Percentiles rank a stretch among this genome's conserved stretches.
These are phyloP conservation scores for Carex arenaria DNA, from an alignment of 202 grass and related monocot genomes.

Conservation along the genomic window DNA sequence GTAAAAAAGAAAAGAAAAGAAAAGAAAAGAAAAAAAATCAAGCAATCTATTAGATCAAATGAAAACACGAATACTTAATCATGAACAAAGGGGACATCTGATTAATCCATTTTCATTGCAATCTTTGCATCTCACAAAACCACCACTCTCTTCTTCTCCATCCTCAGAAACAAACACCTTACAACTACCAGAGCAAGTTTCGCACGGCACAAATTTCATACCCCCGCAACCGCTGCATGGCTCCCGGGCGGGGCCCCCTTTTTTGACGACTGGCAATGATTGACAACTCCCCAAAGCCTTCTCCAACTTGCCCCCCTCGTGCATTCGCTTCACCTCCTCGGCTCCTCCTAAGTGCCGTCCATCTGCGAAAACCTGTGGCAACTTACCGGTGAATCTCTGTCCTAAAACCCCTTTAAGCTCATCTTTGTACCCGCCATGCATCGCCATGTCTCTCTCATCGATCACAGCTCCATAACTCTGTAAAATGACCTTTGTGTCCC, in stretches of 20 bases:
- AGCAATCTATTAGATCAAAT: not conserved
- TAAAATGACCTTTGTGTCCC: constrained; percentile 50
- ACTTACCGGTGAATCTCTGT: constrained; percentile 2
- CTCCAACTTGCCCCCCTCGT: constrained; percentile 62
- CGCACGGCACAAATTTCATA: constrained; percentile 73
- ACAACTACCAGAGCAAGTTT: constrained; percentile 86
- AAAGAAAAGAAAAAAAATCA: not conserved
- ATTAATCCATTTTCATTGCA: constrained; percentile 96
- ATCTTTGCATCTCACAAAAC: constrained; percentile 63
- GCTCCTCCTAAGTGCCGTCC: constrained; percentile 62
- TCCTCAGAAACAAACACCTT: constrained; percentile 63
- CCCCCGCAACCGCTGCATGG: constrained; percentile 61
- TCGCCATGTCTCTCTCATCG: constrained; percentile 84
- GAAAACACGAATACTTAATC: constrained; percentile 7
- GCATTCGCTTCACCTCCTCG: constrained; percentile 64
- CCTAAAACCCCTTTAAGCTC: constrained; percentile 51
- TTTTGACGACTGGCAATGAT: constrained; percentile 23
- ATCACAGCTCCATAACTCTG: constrained; percentile 59
- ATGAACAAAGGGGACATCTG: constrained; percentile 70
- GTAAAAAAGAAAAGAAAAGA: not conserved
- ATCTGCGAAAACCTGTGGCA: constrained; percentile 68
- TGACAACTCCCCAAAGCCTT: constrained; percentile 49
- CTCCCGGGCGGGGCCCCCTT: not conserved
- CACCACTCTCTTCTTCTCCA: not conserved
- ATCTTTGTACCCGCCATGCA: constrained; percentile 86